Evolutionary conservation across 1,284 basidiomycete species (phyloP), one percentile per base, ranked within the genome.

Genomic region (Stereum hirsutum): DNA sequence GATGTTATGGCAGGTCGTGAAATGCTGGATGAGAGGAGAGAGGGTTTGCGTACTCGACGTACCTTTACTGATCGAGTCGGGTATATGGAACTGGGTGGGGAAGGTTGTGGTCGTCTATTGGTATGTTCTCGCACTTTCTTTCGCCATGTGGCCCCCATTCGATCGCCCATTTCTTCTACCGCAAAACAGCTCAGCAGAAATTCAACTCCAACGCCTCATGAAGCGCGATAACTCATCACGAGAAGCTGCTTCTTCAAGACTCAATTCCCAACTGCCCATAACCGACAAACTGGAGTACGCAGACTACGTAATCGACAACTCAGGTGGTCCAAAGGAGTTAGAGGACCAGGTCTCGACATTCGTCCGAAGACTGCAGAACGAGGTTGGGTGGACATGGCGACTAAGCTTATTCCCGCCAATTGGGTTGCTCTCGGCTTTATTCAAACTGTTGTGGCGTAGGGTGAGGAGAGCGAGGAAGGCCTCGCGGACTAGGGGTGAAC

Each of bases 21-120:
- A 67, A 45, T 70, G 69, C 49, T 99, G 95, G 93, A 43, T 92
- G 27, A 63, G 60, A 23, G 95, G 94, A 2, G 67, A 89, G 51
- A 80, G 75, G 55, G 70, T 85, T 42, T 89, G 89, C 47, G 73
- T 99, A 2, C 66, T 98, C 46, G 95, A 98, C 60, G 88, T 97
- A 6, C 95, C 95, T n/a, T 64, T 98, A 41, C 68, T 98, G 44
- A 86, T 99, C 45, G 95, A 99, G 61, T 83, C 89, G 1, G 84
- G 85, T 1, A 59, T 98, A 41, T 92, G 88, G 81, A 80, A 76
- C 56, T 88, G 78, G 69, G 88, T 94, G 44, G 92, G 83, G 2
- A 75, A 77, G 52, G 78, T 94, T 8, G 75, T 94, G 3, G 78
- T 99, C 14, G 92, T 97, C 2, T 96, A 89, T 55, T 92, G 86